Conservation (phyloP, 1,139 yeast genomes). For the Candida smagusa region DNA sequence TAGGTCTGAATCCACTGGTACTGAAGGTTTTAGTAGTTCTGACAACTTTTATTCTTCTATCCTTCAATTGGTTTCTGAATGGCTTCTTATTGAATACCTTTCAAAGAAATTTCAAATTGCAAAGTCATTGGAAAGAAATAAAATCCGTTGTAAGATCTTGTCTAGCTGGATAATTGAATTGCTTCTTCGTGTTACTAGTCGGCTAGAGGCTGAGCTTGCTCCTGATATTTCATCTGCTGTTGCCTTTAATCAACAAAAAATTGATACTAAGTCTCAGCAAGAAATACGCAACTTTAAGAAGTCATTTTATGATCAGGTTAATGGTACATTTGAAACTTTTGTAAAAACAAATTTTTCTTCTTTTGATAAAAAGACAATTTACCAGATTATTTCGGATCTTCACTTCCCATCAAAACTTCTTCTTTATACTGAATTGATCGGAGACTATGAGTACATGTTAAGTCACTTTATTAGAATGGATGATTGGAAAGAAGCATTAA, state of each 20-base stretch:
- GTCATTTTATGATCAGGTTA: constrained; percentile 14
- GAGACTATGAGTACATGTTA: constrained; percentile 68
- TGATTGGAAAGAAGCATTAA: constrained; percentile 73
- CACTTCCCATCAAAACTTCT: constrained; percentile 64
- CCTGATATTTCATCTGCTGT: too few relatives aligned
- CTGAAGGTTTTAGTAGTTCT: background rate
- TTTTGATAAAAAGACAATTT: constrained; percentile 64
- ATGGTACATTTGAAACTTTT: constrained; percentile 48
- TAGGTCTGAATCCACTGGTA: background rate
- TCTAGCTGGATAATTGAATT: constrained; percentile 83
- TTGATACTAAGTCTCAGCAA: too few relatives aligned
- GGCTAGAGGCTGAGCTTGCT: constrained; percentile 17
- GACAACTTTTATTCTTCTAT: constrained; percentile 1
- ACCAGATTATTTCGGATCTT: constrained; percentile 67
- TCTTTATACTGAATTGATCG: constrained; percentile 62
- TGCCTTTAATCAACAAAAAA: too few relatives aligned
- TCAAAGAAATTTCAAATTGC: constrained; percentile 45
- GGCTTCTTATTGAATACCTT: constrained; percentile 53
- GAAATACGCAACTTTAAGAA: constrained; percentile 2
- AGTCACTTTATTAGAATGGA: constrained; percentile 64
- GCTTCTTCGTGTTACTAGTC: constrained; percentile 25
- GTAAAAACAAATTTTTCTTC: constrained; percentile 44
- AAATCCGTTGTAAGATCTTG: constrained; percentile 59
- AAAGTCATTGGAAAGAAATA: constrained; percentile 27
- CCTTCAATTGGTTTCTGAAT: constrained; percentile 19